Evolutionary conservation across 116 monocot species (phyloP).

Genomic region (Zostera marina): DNA sequence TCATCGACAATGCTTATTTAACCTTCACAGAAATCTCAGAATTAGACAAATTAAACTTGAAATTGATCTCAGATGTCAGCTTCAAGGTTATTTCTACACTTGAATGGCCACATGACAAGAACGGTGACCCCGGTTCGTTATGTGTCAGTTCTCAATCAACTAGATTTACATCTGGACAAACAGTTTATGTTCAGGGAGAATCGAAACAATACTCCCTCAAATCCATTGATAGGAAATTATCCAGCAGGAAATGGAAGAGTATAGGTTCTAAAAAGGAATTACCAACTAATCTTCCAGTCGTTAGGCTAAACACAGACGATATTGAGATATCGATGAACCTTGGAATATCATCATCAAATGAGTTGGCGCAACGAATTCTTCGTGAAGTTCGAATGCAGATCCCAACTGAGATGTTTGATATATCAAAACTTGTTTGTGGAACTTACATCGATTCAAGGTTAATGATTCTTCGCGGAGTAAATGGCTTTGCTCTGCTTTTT

Average conservation of each 20-base stretch:
- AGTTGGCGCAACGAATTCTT: constrained; percentile 24
- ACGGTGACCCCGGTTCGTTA: constrained; percentile 33
- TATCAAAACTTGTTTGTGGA: constrained; percentile 68
- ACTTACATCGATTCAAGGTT: constrained; percentile 73
- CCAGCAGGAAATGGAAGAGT: constrained; percentile 29
- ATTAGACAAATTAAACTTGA: constrained; percentile 12
- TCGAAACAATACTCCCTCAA: constrained; percentile 8
- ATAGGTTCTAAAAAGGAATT: constrained; percentile 23
- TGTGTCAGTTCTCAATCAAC: constrained; percentile 15
- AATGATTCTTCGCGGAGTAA: constrained; percentile 64
- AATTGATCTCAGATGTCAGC: constrained; percentile 32
- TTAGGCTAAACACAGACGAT: constrained; percentile 31
- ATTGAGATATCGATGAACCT: constrained; percentile 42
- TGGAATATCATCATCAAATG: constrained; percentile 12
- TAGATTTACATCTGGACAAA: constrained; percentile 30
- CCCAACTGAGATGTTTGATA: constrained; percentile 84
- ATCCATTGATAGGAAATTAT: constrained; percentile 14
- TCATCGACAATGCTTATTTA: constrained; percentile 44
- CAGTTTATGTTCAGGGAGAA: constrained; percentile 38
- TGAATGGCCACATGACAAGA: constrained; percentile 84
- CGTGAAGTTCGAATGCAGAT: constrained; percentile 66
- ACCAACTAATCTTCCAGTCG: constrained; percentile 51
- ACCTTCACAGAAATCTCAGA: constrained; percentile 23
- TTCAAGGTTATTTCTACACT: constrained; percentile 58
- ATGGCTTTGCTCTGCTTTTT: constrained; percentile 73